phyloP scores from a whole-genome alignment of 768 basidiomycete genomes.

The Rickenella mellea region DNA sequence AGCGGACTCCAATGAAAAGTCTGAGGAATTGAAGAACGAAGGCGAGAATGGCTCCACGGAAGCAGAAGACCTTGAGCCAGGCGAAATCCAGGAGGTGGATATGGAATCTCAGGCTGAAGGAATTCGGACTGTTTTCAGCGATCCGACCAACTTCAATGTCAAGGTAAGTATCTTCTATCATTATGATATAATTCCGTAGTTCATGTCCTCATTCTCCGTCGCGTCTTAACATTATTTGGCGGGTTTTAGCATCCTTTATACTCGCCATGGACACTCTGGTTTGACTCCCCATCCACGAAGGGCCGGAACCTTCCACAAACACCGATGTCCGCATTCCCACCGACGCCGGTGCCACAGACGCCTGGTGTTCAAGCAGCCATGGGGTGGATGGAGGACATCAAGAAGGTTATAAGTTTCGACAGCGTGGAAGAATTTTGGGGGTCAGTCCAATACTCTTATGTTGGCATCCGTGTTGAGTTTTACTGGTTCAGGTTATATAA shows the following conservation, averaged over 20 bases:
- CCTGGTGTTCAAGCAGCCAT: slow-evolving; percentile 60
- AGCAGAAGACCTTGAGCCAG: slow-evolving; percentile 45
- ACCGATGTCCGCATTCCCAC: slow-evolving; percentile 67
- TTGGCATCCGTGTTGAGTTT: slow-evolving; percentile 9
- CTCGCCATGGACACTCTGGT: slow-evolving; percentile 96
- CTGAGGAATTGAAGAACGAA: slow-evolving; percentile 14
- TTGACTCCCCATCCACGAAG: slow-evolving; percentile 90
- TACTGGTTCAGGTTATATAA: slow-evolving; percentile 65
- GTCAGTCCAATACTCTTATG: slow-evolving; percentile 32
- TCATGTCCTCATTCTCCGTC: neutral
- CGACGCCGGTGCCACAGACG: slow-evolving; percentile 64
- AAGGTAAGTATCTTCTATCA: slow-evolving; percentile 45
- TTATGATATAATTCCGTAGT: neutral
- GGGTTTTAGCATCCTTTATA: slow-evolving; percentile 75
- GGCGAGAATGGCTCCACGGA: slow-evolving; percentile 25
- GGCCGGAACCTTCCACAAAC: slow-evolving; percentile 83
- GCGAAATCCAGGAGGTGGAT: slow-evolving; percentile 81
- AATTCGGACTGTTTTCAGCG: slow-evolving; percentile 89
- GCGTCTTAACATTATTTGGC: neutral
- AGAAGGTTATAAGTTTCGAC: slow-evolving; percentile 91
- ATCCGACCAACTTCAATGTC: slow-evolving; percentile 90
- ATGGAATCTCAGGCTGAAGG: slow-evolving; percentile 76
- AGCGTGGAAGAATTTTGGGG: slow-evolving; percentile 99
- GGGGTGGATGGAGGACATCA: slow-evolving; percentile 99
- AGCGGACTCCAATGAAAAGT: slow-evolving; percentile 30